phyloP scores from a whole-genome alignment of 2,329 filamentous ascomycete species.

The Colletotrichum sp. region DNA sequence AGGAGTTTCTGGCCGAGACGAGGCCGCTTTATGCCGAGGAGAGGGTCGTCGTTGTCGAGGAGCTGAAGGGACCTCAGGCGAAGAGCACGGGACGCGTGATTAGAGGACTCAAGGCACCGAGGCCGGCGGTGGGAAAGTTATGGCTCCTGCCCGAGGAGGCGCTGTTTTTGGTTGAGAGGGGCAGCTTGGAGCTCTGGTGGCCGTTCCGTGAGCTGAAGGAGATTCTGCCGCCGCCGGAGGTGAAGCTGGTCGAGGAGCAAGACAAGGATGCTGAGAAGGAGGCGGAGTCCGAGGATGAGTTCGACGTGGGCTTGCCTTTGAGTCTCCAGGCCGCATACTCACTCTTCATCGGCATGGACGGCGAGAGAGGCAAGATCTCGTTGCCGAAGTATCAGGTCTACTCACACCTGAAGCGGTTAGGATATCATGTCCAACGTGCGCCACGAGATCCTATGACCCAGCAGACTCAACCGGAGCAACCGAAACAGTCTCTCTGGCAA shows the following conservation, averaged over 20 bases:
- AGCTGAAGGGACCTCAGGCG: slow-evolving; percentile 73
- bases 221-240: slow-evolving; percentile 40
- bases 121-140: slow-evolving; percentile 62
- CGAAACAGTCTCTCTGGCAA: slow-evolving; percentile 46
- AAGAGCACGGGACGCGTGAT: slow-evolving; percentile 75
- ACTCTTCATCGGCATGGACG: slow-evolving; percentile 75
- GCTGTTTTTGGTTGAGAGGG: slow-evolving; percentile 86
- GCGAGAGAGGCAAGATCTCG: slow-evolving; percentile 61
- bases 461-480: not conserved
- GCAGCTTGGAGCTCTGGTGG: slow-evolving; percentile 87
- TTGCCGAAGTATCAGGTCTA: slow-evolving; percentile 90
- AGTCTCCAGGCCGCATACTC: slow-evolving; percentile 91
- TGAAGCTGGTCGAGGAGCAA: slow-evolving; percentile 25
- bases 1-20: slow-evolving; percentile 12
- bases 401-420: slow-evolving; percentile 78
- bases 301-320: slow-evolving; percentile 76
- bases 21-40: slow-evolving; percentile 43
- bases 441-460: slow-evolving; percentile 32
- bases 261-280: slow-evolving; percentile 28
- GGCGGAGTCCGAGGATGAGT: slow-evolving; percentile 45
- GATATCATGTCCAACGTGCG: slow-evolving; percentile 81
- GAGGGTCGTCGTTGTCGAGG: slow-evolving; percentile 70
- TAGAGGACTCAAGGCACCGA: slow-evolving; percentile 56
- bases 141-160: slow-evolving; percentile 94
- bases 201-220: slow-evolving; percentile 60